These are phyloP conservation scores for Phanerochaete sordida DNA, from an alignment of 768 basidiomycete species.

Conservation along the genomic window DNA sequence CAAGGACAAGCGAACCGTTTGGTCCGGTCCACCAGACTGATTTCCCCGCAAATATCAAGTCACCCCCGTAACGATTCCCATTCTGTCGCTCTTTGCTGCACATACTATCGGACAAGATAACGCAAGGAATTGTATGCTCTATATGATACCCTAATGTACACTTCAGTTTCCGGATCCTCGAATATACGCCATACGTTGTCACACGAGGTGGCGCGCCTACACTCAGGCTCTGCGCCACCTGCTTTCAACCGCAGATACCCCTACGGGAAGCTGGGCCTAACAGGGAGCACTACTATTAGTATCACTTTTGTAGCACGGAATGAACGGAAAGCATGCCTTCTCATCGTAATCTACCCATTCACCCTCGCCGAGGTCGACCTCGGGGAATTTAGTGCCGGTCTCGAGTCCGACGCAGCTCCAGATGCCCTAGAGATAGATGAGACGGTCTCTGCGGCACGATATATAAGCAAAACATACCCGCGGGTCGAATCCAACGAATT, in stretches of 20 bases:
- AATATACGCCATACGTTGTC: no score
- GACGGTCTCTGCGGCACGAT: background rate
- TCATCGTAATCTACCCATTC: constrained; percentile 93
- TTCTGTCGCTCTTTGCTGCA: no score
- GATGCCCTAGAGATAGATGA: constrained; percentile 45
- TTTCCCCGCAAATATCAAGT: background rate
- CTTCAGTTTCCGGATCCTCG: background rate
- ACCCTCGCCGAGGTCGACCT: constrained; percentile 62
- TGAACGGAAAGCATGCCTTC: constrained; percentile 61
- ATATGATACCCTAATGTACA: background rate
- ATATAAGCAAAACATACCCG: constrained; percentile 35
- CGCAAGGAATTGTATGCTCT: no score
- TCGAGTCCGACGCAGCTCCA: constrained; percentile 74
- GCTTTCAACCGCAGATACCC: constrained; percentile 64
- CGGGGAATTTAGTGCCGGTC: constrained; percentile 52
- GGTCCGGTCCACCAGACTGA: background rate
- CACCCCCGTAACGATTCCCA: no score
- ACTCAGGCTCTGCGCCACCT: constrained; percentile 60
- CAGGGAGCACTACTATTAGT: no score
- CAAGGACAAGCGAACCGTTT: background rate
- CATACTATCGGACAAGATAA: no score
- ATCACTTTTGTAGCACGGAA: no score
- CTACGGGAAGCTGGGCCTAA: constrained; percentile 61
- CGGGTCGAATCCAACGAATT: constrained; percentile 77
- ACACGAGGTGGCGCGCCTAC: no score